Evolutionary conservation across 495 filamentous ascomycete species (phyloP).

Genomic region (Acidiella bohemica): DNA sequence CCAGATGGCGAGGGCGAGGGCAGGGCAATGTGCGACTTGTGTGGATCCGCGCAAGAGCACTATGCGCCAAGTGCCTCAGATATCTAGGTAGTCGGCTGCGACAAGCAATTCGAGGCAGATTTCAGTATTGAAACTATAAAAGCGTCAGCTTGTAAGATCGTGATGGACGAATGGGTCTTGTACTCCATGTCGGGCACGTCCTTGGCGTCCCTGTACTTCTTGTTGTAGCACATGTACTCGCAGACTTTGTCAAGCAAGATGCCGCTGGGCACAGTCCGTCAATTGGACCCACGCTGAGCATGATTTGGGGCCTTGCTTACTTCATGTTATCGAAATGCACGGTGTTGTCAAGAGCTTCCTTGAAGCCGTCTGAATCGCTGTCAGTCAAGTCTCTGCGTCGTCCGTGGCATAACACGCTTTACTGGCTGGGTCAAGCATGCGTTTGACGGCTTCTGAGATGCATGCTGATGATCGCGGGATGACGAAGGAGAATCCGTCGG

Average conservation of each 20-base stretch:
- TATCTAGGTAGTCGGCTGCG: conserved; percentile 56
- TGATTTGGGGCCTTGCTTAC: conserved; percentile 33
- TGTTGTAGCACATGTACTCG: conserved; percentile 68
- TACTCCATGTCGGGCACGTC: conserved; percentile 82
- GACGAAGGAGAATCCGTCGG: conserved; percentile 80
- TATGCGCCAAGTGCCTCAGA: too few species aligned
- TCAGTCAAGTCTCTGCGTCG: not conserved
- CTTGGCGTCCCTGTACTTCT: conserved; percentile 60
- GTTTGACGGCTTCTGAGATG: conserved; percentile 61
- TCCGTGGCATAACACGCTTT: too few species aligned
- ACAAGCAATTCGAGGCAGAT: conserved; percentile 69
- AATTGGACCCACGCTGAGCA: not conserved
- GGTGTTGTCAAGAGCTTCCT: conserved; percentile 51
- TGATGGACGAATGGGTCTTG: not conserved
- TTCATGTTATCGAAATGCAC: conserved; percentile 59
- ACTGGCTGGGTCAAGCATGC: conserved; percentile 77
- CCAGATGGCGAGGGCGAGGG: too few species aligned
- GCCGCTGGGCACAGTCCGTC: conserved; percentile 40
- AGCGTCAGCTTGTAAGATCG: not conserved
- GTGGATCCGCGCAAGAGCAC: too few species aligned
- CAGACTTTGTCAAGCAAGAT: conserved; percentile 77
- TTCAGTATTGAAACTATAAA: conserved; percentile 46
- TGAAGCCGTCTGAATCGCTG: conserved; percentile 45
- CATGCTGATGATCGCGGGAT: conserved; percentile 63
- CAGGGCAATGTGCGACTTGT: too few species aligned